phyloP scores from a whole-genome alignment of 2,329 filamentous ascomycete genomes.

The Apiospora saccharicola region DNA sequence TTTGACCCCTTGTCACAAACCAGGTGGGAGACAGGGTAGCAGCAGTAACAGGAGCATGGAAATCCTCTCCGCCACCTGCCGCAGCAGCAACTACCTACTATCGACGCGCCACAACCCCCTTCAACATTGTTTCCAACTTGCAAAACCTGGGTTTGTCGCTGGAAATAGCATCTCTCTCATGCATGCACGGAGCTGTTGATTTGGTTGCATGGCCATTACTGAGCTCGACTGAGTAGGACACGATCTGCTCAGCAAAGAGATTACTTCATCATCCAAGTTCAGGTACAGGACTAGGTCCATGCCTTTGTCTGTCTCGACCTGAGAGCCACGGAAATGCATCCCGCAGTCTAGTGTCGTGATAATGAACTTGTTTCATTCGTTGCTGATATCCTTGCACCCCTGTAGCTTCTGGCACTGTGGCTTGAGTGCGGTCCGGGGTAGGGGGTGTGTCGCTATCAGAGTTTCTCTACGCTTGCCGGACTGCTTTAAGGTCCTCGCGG shows the following conservation, averaged over 20 bases:
- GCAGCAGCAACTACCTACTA: neutral
- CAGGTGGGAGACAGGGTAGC: constrained; percentile 10
- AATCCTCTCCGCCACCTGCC: constrained; percentile 9
- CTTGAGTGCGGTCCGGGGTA: constrained; percentile 12
- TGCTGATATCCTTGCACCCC: neutral
- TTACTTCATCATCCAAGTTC: neutral
- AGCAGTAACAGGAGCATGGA: neutral
- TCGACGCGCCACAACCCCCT: constrained; percentile 13
- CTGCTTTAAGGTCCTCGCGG: neutral
- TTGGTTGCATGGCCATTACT: neutral
- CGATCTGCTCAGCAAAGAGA: neutral
- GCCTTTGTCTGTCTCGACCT: constrained; percentile 14
- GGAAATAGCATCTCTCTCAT: constrained; percentile 7
- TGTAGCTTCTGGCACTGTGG: neutral
- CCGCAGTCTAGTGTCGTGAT: neutral
- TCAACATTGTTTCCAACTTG: constrained; percentile 1
- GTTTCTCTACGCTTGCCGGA: neutral
- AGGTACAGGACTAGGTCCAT: neutral
- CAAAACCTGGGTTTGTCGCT: neutral
- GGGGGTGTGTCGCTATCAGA: neutral
- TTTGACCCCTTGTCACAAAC: constrained; percentile 14
- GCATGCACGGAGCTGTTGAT: neutral
- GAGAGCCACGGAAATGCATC: constrained; percentile 14
- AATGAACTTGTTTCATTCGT: constrained; percentile 6
- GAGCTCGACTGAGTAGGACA: neutral